A percentile compares a stretch with the other conserved stretches of the same genome.
Evolutionary conservation across 2,329 filamentous ascomycete genomes (phyloP).

Genomic region (Sclerotinia minor): DNA sequence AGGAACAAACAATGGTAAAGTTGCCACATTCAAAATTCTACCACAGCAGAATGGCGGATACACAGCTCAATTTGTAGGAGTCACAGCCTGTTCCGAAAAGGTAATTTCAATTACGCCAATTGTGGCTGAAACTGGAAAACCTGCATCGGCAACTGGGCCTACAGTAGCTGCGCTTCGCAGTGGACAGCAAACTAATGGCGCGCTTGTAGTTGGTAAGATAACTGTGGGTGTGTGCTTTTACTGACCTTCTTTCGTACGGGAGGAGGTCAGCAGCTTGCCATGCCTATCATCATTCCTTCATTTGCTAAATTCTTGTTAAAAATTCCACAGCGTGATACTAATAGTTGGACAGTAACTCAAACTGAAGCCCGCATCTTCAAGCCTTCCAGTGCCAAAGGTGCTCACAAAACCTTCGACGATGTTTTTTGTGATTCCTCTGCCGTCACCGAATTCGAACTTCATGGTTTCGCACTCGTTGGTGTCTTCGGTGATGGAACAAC

Average conservation of each 20-base stretch:
- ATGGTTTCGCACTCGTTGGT: slow-evolving; percentile 76
- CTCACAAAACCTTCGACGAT: slow-evolving; percentile 85
- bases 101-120: slow-evolving; percentile 80
- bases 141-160: slow-evolving; percentile 72
- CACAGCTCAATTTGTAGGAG: slow-evolving; percentile 68
- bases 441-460: slow-evolving; percentile 71
- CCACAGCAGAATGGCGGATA: slow-evolving; percentile 71
- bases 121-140: slow-evolving; percentile 71
- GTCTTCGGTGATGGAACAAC: slow-evolving; percentile 81
- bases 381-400: slow-evolving; percentile 82
- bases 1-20: slow-evolving; percentile 79
- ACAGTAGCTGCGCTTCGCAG: slow-evolving; percentile 75
- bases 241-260: not conserved
- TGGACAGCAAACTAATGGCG: slow-evolving; percentile 75
- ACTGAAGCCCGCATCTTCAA: slow-evolving; percentile 84
- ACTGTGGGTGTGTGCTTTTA: not conserved
- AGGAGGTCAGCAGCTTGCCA: not conserved
- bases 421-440: slow-evolving; percentile 76
- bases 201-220: slow-evolving; percentile 68
- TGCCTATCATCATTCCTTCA: not conserved
- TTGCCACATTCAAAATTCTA: slow-evolving; percentile 87
- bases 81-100: slow-evolving; percentile 63
- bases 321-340: slow-evolving; percentile 22
- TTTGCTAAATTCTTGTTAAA: not conserved
- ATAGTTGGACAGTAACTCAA: slow-evolving; percentile 51